Conservation (phyloP, 2,329 filamentous ascomycete genomes). For the Colletotrichum falcatum region DNA sequence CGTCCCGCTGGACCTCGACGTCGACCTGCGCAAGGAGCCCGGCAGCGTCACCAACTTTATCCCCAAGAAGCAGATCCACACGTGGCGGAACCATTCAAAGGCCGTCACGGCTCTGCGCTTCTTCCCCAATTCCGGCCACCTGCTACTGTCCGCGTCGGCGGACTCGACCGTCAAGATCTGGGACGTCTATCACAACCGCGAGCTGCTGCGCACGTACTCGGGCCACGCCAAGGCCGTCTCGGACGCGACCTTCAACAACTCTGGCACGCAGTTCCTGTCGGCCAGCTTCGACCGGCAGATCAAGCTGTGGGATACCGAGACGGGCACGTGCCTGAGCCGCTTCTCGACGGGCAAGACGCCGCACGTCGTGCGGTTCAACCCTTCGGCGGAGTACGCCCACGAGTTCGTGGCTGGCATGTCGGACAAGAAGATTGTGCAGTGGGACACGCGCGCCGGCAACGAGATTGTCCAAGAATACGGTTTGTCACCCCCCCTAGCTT, state of each 20-base stretch:
- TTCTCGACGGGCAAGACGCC: conserved; percentile 96
- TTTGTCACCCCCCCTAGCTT: background rate
- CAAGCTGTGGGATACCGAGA: conserved; percentile 99
- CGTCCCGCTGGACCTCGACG: conserved; percentile 87
- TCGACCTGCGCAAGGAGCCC: conserved; percentile 84
- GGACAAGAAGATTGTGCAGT: conserved; percentile 99
- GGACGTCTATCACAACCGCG: conserved; percentile 91
- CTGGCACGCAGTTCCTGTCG: conserved; percentile 88
- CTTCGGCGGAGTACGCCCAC: conserved; percentile 78
- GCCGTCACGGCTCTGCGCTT: conserved; percentile 91
- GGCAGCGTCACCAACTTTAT: conserved; percentile 90
- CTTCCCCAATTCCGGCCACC: conserved; percentile 87
- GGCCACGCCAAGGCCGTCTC: conserved; percentile 92
- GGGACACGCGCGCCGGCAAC: conserved; percentile 82
- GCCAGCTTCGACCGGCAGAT: conserved; percentile 95
- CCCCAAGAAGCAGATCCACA: conserved; percentile 92
- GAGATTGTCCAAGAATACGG: conserved; percentile 92
- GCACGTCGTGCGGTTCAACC: conserved; percentile 95
- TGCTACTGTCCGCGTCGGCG: conserved; percentile 89
- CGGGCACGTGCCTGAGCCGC: conserved; percentile 85
- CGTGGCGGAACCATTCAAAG: conserved; percentile 87
- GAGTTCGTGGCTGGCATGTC: conserved; percentile 98
- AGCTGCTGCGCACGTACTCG: conserved; percentile 89
- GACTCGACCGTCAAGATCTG: conserved; percentile 94
- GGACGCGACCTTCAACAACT: conserved; percentile 86